Base-by-base conservation (phyloP, 2,329 filamentous ascomycete species). In the Phialophora verrucosa region DNA sequence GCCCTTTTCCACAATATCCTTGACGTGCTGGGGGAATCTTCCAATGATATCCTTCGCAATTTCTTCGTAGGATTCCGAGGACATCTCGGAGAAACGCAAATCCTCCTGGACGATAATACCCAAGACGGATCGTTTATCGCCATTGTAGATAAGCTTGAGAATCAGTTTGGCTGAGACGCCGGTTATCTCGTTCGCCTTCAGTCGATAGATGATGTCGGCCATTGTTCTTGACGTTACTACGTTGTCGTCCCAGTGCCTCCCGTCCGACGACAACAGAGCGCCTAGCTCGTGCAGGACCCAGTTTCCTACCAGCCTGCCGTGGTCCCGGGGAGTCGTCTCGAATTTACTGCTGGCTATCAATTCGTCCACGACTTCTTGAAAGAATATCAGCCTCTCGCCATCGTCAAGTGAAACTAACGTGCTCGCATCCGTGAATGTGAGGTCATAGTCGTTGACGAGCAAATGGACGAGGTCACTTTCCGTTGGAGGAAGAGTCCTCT, bases 351-450 rank as follows among this genome's bases (percentile, higher is more conserved):
- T 70, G 42, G 70, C 65, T 31, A 73, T 70, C 11, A 81, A 74
- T 38, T 75, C 70, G 25, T 79, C 77, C 32, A 82, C 77, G 7
- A 82, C 78, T 51, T 81, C 77, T 64, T 81, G 76, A 74, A 93
- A 96, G 77, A 93, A 97, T 71, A 97, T 89, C 3, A 95, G 80
- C 50, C 93, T 86, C 7, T 88, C 88, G 7, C 93, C 93, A 62
- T 90, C 86, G 69, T 98, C 91, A 0, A 96, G 81, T 7, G 87
- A 84, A 55, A 93, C 84, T 38, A 99, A 81, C 0, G 93, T 91
- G 70, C 91, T 85, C 1, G 94, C 93, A 74, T 99, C 95, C 75
- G 95, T 95, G 7, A 87, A 76, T 0, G 89, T 90, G 12, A 99
- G 81, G 0, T 87, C 87, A 73, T 91, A 93, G 2, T 83, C 78